Conservation (phyloP, 163 green algal genomes). For the Scenedesmus sp. region DNA sequence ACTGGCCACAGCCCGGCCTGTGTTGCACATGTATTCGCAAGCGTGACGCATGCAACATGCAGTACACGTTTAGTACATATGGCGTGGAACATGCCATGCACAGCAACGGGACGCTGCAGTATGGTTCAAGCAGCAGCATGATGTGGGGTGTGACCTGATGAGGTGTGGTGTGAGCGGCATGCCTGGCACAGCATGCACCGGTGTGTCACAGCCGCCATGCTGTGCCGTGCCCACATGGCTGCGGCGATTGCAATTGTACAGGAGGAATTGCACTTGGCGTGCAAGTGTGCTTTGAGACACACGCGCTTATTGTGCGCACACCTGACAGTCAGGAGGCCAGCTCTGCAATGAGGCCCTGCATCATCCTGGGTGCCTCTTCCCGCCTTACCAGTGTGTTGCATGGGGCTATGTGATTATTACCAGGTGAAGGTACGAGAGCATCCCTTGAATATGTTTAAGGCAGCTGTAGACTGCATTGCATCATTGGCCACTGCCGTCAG, state of each 20-base stretch:
- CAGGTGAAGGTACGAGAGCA: too few species aligned
- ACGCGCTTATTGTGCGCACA: neutral
- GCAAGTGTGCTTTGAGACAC: neutral
- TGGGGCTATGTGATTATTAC: too few species aligned
- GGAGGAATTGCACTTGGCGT: neutral
- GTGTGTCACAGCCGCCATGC: neutral
- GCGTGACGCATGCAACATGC: neutral
- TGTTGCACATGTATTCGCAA: neutral
- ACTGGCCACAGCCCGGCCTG: conserved; percentile 1
- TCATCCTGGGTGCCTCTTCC: neutral
- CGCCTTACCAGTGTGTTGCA: too few species aligned
- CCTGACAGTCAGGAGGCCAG: neutral
- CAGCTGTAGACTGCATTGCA: neutral
- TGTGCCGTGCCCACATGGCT: too few species aligned
- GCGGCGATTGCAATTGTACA: too few species aligned
- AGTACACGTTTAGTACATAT: neutral
- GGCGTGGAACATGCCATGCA: conserved; percentile 12
- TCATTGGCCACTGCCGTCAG: neutral
- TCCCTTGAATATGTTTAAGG: neutral
- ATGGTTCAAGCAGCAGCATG: neutral
- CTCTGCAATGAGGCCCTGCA: neutral
- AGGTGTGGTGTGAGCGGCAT: too few species aligned
- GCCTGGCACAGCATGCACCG: too few species aligned
- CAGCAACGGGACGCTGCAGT: neutral
- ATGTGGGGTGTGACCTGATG: too few species aligned